A percentile compares a stretch with the other conserved stretches of the same genome.
These are phyloP conservation scores for Flaveria linearis DNA, from an alignment of 129 eudicot genomes.

Conservation along the genomic window DNA sequence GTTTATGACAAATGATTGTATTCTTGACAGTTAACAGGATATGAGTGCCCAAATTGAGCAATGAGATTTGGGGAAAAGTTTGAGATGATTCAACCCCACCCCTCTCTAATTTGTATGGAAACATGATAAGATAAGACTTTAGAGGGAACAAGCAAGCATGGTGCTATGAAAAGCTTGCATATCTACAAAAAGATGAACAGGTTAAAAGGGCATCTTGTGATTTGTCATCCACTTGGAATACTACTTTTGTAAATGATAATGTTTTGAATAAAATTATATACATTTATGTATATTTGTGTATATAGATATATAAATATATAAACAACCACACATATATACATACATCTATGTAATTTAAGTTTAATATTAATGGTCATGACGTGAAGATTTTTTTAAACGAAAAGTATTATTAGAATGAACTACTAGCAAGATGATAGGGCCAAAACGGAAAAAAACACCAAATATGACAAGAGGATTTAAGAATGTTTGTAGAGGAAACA, in stretches of 20 bases:
- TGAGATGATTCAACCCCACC: slow-evolving; percentile 21
- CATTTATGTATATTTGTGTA: background rate
- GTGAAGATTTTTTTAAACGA: no score
- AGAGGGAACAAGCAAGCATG: slow-evolving; percentile 39
- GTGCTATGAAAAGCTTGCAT: slow-evolving; percentile 38
- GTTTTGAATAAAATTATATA: background rate
- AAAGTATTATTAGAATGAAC: no score
- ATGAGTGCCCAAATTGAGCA: slow-evolving; percentile 29
- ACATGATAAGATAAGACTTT: slow-evolving; percentile 24
- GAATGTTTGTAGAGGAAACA: no score
- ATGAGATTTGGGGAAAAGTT: slow-evolving; percentile 9
- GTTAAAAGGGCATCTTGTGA: slow-evolving; percentile 43
- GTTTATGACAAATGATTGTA: background rate
- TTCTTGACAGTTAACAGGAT: background rate
- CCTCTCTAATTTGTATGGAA: slow-evolving; percentile 26
- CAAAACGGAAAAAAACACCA: no score
- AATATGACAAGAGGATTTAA: no score
- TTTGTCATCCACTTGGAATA: slow-evolving; percentile 42
- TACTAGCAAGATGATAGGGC: no score
- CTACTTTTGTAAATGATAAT: slow-evolving; percentile 7
- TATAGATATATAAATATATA: background rate
- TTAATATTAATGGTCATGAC: no score
- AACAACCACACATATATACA: no score
- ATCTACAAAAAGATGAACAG: slow-evolving; percentile 39
- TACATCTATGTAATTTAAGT: no score